A percentile compares a stretch with the other conserved stretches of the same genome.
Evolutionary conservation across 1,284 basidiomycete species (phyloP).

Genomic region (Apiotrichum gracile): DNA sequence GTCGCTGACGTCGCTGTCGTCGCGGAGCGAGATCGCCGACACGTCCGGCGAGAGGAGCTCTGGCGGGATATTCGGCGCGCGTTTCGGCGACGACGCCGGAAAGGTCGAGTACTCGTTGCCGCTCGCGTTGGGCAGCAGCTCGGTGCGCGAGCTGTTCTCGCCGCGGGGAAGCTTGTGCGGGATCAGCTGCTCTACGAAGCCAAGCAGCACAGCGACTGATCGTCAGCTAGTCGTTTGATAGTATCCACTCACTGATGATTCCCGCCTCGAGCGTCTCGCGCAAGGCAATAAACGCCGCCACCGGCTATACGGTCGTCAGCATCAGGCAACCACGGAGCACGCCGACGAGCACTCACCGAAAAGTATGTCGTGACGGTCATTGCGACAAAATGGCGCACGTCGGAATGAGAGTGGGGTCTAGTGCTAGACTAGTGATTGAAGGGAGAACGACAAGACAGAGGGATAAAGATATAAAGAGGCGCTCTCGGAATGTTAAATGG

Average conservation of each 20-base stretch:
- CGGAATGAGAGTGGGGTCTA: too few relatives aligned
- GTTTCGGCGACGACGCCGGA: not conserved
- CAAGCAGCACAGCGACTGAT: conserved; percentile 64
- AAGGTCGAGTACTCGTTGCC: conserved; percentile 11
- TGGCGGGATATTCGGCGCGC: conserved; percentile 8
- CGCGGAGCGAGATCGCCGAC: conserved; percentile 1
- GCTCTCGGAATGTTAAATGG: too few relatives aligned
- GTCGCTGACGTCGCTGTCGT: conserved; percentile 8
- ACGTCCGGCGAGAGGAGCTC: conserved; percentile 12
- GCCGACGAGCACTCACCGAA: conserved; percentile 2
- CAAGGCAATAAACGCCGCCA: conserved; percentile 74
- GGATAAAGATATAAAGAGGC: too few relatives aligned
- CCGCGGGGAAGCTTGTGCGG: conserved; percentile 10
- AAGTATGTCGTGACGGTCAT: too few relatives aligned
- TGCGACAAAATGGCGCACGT: too few relatives aligned
- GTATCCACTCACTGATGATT: conserved; percentile 60
- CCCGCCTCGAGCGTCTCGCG: conserved; percentile 83
- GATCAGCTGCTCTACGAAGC: conserved; percentile 70
- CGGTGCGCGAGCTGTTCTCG: conserved; percentile 1
- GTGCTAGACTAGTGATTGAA: too few relatives aligned
- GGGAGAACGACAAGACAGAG: too few relatives aligned
- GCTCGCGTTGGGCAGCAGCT: not conserved
- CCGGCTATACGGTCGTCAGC: too few relatives aligned
- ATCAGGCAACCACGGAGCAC: not conserved
- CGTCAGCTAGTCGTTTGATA: not conserved